phyloP scores from a whole-genome alignment of 2,329 filamentous ascomycete genomes.

The Beauveria asiatica region DNA sequence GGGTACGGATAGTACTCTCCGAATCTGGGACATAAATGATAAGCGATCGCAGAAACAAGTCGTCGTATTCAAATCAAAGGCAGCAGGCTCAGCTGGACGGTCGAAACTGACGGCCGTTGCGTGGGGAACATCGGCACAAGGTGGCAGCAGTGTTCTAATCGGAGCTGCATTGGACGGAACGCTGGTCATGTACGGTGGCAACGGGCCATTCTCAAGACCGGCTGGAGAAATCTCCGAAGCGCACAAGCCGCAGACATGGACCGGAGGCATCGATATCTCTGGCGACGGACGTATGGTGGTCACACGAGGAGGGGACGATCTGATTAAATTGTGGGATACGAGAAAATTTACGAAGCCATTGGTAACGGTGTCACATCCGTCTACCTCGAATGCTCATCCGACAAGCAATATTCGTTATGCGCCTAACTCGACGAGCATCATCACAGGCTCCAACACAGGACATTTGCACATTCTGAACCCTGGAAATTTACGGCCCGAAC shows the following conservation, averaged over 20 bases:
- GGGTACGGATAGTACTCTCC: slow-evolving; percentile 86
- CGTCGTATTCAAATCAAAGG: slow-evolving; percentile 89
- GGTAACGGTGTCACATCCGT: slow-evolving; percentile 67
- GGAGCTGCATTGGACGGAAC: slow-evolving; percentile 82
- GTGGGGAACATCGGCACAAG: slow-evolving; percentile 71
- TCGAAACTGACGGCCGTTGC: slow-evolving; percentile 89
- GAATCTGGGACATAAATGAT: slow-evolving; percentile 95
- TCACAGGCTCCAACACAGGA: slow-evolving; percentile 80
- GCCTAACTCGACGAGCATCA: slow-evolving; percentile 71
- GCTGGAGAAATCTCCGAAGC: slow-evolving; percentile 76
- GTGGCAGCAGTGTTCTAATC: slow-evolving; percentile 71
- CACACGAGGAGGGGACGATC: slow-evolving; percentile 81
- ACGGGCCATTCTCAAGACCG: slow-evolving; percentile 77
- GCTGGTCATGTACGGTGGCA: slow-evolving; percentile 83
- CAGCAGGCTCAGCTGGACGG: slow-evolving; percentile 78
- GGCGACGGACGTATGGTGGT: slow-evolving; percentile 84
- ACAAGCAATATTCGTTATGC: slow-evolving; percentile 86
- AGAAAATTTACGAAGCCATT: slow-evolving; percentile 90
- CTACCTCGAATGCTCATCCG: slow-evolving; percentile 74
- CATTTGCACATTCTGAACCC: slow-evolving; percentile 90
- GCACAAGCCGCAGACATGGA: slow-evolving; percentile 79
- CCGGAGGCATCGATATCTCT: slow-evolving; percentile 84
- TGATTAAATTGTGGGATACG: slow-evolving; percentile 94
- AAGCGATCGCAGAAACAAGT: slow-evolving; percentile 85
- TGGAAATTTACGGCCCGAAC: slow-evolving; percentile 76